A percentile compares a stretch with the other conserved stretches of the same genome.
phyloP scores from a whole-genome alignment of 257 asterid species.

The Forsythia suspensa region DNA sequence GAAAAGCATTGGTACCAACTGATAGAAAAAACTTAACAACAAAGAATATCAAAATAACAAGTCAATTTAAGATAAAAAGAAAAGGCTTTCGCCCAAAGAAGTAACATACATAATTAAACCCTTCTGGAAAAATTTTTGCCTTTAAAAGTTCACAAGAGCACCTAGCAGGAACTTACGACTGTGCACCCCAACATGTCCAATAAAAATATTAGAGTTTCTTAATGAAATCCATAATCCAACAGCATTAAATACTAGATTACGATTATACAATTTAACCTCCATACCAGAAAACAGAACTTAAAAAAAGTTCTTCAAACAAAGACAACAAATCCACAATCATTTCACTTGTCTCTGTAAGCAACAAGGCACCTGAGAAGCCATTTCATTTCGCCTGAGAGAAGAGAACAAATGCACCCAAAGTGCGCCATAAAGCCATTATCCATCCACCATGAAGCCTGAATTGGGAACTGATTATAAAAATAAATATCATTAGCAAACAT shows the following conservation, averaged over 20 bases:
- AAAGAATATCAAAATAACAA: too few relatives aligned
- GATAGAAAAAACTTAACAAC: too few relatives aligned
- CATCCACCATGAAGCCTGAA: constrained; percentile 6
- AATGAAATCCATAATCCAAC: not conserved
- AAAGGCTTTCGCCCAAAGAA: too few relatives aligned
- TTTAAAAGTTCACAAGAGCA: too few relatives aligned
- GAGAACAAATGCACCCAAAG: not conserved
- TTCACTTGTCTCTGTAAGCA: not conserved
- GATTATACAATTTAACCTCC: not conserved
- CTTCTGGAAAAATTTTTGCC: too few relatives aligned
- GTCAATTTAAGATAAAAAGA: too few relatives aligned
- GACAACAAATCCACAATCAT: constrained; percentile 7
- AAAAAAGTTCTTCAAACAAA: not conserved
- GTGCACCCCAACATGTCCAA: not conserved
- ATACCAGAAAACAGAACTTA: constrained; percentile 11
- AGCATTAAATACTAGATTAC: not conserved
- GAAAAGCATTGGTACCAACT: too few relatives aligned
- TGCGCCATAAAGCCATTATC: constrained; percentile 7
- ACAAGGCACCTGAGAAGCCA: constrained; percentile 7
- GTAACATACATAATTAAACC: too few relatives aligned
- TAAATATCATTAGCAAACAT: not conserved
- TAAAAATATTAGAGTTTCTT: not conserved
- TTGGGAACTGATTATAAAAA: not conserved
- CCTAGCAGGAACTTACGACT: too few relatives aligned
- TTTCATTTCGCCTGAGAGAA: not conserved